Percentiles rank a stretch among this genome's conserved stretches.
phyloP scores from a whole-genome alignment of 345 rosid genomes.

The Populus pruinosa region DNA sequence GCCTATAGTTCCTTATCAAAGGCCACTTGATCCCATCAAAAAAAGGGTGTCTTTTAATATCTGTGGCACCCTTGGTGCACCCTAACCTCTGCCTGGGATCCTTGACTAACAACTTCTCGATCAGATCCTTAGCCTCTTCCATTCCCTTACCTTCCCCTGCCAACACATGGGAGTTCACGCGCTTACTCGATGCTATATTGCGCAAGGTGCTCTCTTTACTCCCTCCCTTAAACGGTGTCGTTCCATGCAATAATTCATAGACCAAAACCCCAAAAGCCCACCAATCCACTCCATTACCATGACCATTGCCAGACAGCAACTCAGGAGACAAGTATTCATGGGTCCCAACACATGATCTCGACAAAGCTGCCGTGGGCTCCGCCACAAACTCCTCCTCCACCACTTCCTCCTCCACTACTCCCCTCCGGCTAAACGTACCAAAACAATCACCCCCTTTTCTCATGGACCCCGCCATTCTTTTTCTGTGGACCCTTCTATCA shows the following conservation, averaged over 20 bases:
- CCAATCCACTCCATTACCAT: conserved; percentile 95
- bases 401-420: conserved; percentile 48
- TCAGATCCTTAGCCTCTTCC: conserved; percentile 66
- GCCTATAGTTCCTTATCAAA: conserved; percentile 61
- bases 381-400: conserved; percentile 66
- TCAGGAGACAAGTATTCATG: conserved; percentile 97
- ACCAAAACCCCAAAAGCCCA: conserved; percentile 85
- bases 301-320: conserved; percentile 85
- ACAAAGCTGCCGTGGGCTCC: conserved; percentile 88
- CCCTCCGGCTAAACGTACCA: conserved; percentile 56
- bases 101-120: conserved; percentile 61
- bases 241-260: conserved; percentile 83
- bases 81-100: conserved; percentile 73
- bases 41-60: conserved; percentile 79
- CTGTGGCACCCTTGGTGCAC: conserved; percentile 78
- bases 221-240: conserved; percentile 75
- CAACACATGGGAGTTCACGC: conserved; percentile 52
- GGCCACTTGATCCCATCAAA: conserved; percentile 82
- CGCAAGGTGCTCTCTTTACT: conserved; percentile 79
- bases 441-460: conserved; percentile 45
- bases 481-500: conserved; percentile 23
- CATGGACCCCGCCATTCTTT: conserved; percentile 33
- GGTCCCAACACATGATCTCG: conserved; percentile 90
- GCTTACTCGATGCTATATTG: conserved; percentile 61
- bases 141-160: conserved; percentile 48